phyloP scores from a whole-genome alignment of 2,329 filamentous ascomycete genomes.

The Cephalotrichum gorgonifer region DNA sequence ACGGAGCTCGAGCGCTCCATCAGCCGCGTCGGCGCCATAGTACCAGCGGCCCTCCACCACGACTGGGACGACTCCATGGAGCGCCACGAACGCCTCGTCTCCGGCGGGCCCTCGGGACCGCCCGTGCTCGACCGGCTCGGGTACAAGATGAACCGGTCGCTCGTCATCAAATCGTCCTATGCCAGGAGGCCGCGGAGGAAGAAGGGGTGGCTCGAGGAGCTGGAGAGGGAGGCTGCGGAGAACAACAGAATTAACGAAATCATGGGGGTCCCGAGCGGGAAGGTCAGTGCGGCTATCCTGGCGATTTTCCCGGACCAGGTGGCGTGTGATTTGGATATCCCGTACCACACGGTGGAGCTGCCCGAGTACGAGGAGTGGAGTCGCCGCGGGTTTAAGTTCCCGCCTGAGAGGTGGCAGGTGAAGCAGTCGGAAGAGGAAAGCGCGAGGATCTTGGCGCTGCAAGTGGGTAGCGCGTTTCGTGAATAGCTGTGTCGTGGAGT shows the following conservation, averaged over 20 bases:
- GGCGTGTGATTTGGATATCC: not conserved
- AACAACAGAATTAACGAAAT: not conserved
- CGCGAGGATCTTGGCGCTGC: not conserved
- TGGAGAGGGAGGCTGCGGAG: not conserved
- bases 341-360: not conserved
- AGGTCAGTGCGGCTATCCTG: not conserved
- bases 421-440: not conserved
- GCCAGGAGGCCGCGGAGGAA: not conserved
- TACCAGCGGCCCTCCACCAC: not conserved
- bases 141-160: not conserved
- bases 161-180: not conserved
- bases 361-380: not conserved
- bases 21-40: not conserved
- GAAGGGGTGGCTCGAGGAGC: not conserved
- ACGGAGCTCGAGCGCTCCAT: not conserved
- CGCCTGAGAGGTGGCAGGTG: not conserved
- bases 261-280: not conserved
- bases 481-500: too few species aligned
- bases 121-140: not conserved
- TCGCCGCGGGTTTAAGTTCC: not conserved
- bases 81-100: not conserved
- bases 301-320: not conserved
- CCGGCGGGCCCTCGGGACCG: not conserved
- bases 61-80: not conserved
- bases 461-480: not conserved